Evolutionary conservation across 139 green algal genomes (phyloP).

Genomic region (Volvox africanus): DNA sequence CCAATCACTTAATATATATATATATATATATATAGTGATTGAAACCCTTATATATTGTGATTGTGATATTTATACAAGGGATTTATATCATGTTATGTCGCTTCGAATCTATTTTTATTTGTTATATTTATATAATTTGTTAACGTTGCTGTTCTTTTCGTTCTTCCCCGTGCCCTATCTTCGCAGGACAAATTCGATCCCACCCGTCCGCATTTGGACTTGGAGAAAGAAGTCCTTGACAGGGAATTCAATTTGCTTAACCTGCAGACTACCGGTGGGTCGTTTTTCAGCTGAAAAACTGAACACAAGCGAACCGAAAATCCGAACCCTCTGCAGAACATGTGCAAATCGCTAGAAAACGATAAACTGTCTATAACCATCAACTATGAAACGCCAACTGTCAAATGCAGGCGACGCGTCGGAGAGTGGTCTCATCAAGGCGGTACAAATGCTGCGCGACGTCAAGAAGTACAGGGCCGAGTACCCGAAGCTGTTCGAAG

Average conservation of each 20-base stretch:
- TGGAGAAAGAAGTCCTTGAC: constrained; percentile 59
- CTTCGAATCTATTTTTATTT: no score
- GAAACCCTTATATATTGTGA: no score
- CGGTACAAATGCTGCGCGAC: constrained; percentile 75
- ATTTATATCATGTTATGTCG: no score
- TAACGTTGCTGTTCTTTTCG: background rate
- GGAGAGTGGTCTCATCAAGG: constrained; percentile 83
- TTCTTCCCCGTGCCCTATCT: background rate
- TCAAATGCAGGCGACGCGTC: constrained; percentile 75
- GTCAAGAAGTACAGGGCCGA: constrained; percentile 56
- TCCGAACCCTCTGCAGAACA: no score
- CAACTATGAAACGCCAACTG: background rate
- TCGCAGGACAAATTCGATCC: constrained; percentile 59
- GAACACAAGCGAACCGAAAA: no score
- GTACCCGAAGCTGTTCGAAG: constrained; percentile 89
- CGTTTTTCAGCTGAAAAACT: background rate
- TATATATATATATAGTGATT: no score
- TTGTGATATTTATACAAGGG: no score
- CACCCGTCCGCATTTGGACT: constrained; percentile 46
- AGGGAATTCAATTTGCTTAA: constrained; percentile 82
- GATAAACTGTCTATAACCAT: background rate
- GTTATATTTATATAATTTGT: no score
- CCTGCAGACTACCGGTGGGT: constrained; percentile 52
- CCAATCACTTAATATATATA: no score
- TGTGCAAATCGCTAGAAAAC: no score